Evolutionary conservation across 2,329 filamentous ascomycete genomes (phyloP), one percentile per base, ranked within the genome.

Genomic region (Colletotrichum falcatum): DNA sequence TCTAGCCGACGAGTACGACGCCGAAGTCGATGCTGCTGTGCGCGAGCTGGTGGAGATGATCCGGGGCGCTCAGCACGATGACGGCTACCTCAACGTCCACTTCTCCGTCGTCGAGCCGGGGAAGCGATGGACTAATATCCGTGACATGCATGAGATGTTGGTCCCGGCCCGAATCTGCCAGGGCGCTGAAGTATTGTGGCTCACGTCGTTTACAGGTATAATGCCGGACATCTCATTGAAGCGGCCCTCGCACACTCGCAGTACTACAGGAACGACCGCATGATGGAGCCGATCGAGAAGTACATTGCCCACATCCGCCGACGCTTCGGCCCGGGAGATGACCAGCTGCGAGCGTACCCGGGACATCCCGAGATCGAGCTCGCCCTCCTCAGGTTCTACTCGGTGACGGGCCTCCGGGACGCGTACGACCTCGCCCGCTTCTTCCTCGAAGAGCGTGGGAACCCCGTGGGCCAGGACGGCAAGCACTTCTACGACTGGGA

Each of bases 51-150:
- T 89, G 0, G 79, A 82, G 0, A 90, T 88, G 84, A 89, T 91
- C 14, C 75, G 83, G 9, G 77, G 74, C 2, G 89, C 89, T 0
- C 89, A 91, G 78, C 84, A 87, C 63, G 77, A 80, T 1, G 89
- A 91, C 74, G 89, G 89, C 0, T 91, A 91, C 74, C 75, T 91
- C 28, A 91, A 91, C 74, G 85, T 90, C 8, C 88, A 91, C 74
- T 91, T 87, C 72, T 89, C 87, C 0, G 85, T 91, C 0, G 86
- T 89, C 1, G 86, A 87, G 53, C 87, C 87, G 0, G 82, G 79
- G 0, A 85, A 86, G 61, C 77, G 88, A 11, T 91, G 87, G 80
- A 83, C 85, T 0, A 90, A 91, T 73, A 72, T 91, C 9, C 78
- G 87, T 58, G 89, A 91, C 76, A 84, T 89, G 79, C 88, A 91